A percentile compares a stretch with the other conserved stretches of the same genome.
phyloP scores from a whole-genome alignment of 139 green algal species.

The Yamagishiella unicocca region DNA sequence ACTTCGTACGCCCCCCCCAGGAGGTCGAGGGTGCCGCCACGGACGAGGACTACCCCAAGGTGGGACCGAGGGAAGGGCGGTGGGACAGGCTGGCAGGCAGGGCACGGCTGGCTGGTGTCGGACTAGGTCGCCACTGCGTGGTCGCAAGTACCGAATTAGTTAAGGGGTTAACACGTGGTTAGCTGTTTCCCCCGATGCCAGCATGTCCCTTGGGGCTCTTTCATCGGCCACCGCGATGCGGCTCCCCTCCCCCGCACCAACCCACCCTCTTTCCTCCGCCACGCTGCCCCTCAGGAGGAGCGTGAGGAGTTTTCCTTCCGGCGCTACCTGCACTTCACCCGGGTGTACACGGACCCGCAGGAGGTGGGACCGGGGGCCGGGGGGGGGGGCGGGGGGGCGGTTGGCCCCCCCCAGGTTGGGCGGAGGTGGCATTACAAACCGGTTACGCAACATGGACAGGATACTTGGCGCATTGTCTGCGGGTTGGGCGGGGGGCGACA shows the following conservation, averaged over 20 bases:
- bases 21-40: slow-evolving; percentile 43
- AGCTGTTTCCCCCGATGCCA: no score
- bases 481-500: no score
- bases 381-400: background rate
- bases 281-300: slow-evolving; percentile 32
- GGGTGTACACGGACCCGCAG: slow-evolving; percentile 73
- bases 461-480: no score
- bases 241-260: background rate
- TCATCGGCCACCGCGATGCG: background rate
- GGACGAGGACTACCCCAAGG: slow-evolving; percentile 43
- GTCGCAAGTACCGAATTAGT: no score
- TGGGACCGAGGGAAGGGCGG: background rate
- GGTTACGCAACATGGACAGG: no score
- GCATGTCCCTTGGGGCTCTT: background rate
- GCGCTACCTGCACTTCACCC: slow-evolving; percentile 76
- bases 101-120: no score
- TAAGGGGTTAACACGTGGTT: no score
- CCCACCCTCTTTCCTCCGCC: background rate
- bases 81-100: no score
- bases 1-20: background rate
- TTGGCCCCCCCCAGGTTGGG: no score
- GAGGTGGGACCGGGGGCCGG: background rate
- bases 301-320: slow-evolving; percentile 71
- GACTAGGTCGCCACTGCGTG: no score
- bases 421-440: no score